Percentiles rank a stretch among this genome's conserved stretches.
phyloP scores from a whole-genome alignment of 2,329 filamentous ascomycete species.

The Alternaria solani region DNA sequence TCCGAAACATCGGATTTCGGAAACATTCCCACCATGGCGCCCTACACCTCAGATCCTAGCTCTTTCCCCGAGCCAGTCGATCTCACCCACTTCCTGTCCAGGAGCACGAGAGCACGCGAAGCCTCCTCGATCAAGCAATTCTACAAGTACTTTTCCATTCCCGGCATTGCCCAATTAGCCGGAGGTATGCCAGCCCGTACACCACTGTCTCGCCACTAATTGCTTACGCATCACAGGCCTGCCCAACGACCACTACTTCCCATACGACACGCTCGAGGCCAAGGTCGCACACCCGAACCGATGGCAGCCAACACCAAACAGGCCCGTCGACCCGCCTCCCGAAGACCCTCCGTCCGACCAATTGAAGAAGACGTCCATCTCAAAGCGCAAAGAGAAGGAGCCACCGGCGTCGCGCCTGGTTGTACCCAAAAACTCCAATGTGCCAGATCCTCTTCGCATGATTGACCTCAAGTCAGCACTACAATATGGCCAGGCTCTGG shows the following conservation, averaged over 20 bases:
- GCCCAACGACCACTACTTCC: slow-evolving; percentile 83
- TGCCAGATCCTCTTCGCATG: slow-evolving; percentile 68
- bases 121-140: slow-evolving; percentile 78
- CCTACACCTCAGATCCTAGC: slow-evolving; percentile 33
- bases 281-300: slow-evolving; percentile 76
- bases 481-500: slow-evolving; percentile 85
- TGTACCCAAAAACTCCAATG: slow-evolving; percentile 73
- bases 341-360: slow-evolving; percentile 36
- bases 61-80: slow-evolving; percentile 67
- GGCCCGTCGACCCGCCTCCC: slow-evolving; percentile 58
- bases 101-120: slow-evolving; percentile 69
- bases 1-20: background rate
- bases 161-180: slow-evolving; percentile 68
- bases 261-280: slow-evolving; percentile 89
- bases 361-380: slow-evolving; percentile 41
- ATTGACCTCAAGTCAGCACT: slow-evolving; percentile 84
- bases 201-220: background rate
- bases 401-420: slow-evolving; percentile 62
- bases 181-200: slow-evolving; percentile 55
- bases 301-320: slow-evolving; percentile 75
- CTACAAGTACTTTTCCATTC: slow-evolving; percentile 81
- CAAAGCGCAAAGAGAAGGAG: slow-evolving; percentile 33
- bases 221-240: slow-evolving; percentile 65
- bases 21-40: slow-evolving; percentile 30
- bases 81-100: slow-evolving; percentile 80